phyloP scores from a whole-genome alignment of 257 asterid genomes.

The Salvia rosmarinus region DNA sequence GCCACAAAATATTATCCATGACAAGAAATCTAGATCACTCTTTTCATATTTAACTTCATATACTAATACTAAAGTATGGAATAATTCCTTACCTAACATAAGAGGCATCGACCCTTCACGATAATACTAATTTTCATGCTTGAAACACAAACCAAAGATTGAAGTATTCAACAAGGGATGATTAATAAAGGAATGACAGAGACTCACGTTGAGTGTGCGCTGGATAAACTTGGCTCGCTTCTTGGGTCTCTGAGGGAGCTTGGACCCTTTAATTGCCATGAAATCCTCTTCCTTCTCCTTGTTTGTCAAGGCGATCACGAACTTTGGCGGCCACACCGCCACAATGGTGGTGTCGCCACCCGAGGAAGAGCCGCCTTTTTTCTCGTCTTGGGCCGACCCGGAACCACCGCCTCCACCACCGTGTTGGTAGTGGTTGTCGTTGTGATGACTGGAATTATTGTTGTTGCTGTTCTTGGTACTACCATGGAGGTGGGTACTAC shows the following conservation, averaged over 20 bases:
- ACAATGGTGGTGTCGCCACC: conserved; percentile 64
- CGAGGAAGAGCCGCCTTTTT: conserved; percentile 65
- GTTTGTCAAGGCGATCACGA: conserved; percentile 75
- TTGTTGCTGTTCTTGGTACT: conserved; percentile 35
- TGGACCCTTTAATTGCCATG: conserved; percentile 87
- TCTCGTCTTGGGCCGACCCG: conserved; percentile 59
- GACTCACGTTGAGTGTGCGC: conserved; percentile 86
- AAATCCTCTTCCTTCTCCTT: conserved; percentile 97
- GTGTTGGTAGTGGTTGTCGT: conserved; percentile 42
- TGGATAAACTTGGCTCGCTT: conserved; percentile 85
- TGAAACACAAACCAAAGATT: conserved; percentile 17
- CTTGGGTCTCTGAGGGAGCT: conserved; percentile 94
- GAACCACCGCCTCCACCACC: conserved; percentile 62
- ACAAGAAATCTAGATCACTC: conserved; percentile 2
- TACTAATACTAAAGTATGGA: background rate
- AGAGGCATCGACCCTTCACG: background rate
- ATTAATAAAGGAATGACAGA: background rate
- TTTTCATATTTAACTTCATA: background rate
- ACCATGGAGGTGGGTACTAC: conserved; percentile 33
- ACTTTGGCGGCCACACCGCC: conserved; percentile 81
- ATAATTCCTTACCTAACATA: conserved; percentile 8
- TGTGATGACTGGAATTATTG: conserved; percentile 30
- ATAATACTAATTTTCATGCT: conserved; percentile 18
- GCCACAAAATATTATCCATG: background rate
- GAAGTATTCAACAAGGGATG: conserved; percentile 8